Conservation (phyloP, 2,329 filamentous ascomycete species). For the Talaromyces sp. region DNA sequence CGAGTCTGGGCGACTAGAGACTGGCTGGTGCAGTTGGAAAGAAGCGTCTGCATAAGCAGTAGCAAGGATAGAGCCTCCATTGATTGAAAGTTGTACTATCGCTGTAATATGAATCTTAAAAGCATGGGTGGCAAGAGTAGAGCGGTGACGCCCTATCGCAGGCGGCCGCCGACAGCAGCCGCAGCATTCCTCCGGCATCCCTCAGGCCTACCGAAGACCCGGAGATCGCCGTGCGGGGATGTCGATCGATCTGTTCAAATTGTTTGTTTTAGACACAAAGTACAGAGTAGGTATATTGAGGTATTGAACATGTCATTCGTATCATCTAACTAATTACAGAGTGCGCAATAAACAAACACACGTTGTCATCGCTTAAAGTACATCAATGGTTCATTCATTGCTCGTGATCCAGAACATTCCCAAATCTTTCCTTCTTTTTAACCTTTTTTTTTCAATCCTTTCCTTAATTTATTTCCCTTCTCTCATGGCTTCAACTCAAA, state of each 20-base stretch:
- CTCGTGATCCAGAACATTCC: not conserved
- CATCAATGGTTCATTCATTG: not conserved
- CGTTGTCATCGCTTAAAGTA: not conserved
- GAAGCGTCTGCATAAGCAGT: not conserved
- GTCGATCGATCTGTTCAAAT: not conserved
- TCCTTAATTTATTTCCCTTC: not conserved
- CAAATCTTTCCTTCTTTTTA: not conserved
- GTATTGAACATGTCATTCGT: not conserved
- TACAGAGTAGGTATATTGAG: not conserved
- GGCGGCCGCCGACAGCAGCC: not conserved
- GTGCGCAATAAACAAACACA: not conserved
- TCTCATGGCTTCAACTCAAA: slow-evolving; percentile 1
- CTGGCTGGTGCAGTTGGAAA: not conserved
- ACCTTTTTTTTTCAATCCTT: not conserved
- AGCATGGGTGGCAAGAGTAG: not conserved
- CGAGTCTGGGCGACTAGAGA: not conserved
- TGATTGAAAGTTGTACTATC: not conserved
- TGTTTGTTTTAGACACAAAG: not conserved
- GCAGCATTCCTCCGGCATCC: too few relatives aligned
- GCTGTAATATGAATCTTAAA: not conserved
- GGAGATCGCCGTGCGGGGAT: not conserved
- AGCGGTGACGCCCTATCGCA: not conserved
- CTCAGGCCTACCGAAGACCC: too few relatives aligned
- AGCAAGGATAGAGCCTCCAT: not conserved
- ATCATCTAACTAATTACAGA: not conserved